A percentile compares a stretch with the other conserved stretches of the same genome.
Conservation (phyloP, 345 rosid genomes). For the Luvunga scandens region DNA sequence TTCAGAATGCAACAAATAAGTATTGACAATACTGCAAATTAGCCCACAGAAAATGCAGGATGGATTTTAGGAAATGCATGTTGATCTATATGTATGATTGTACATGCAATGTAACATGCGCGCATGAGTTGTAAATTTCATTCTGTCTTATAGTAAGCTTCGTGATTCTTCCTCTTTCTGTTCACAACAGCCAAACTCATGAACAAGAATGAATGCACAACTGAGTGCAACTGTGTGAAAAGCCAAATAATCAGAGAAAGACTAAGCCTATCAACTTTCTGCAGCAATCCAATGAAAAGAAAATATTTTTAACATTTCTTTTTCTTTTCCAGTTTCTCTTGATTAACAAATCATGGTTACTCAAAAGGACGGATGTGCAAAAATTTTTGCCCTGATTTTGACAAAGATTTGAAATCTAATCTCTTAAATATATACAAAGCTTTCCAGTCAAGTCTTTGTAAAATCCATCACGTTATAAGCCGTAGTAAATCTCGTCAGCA, state of each 20-base stretch:
- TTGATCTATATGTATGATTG: not conserved
- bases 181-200: not conserved
- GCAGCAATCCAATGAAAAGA: not conserved
- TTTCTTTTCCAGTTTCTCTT: not conserved
- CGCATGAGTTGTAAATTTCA: not conserved
- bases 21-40: not conserved
- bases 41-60: not conserved
- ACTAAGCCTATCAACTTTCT: not conserved
- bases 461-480: not conserved
- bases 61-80: not conserved
- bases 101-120: not conserved
- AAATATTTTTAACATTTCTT: not conserved
- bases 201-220: not conserved
- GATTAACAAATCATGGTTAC: not conserved
- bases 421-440: not conserved
- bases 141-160: not conserved
- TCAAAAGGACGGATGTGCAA: not conserved
- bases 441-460: not conserved
- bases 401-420: not conserved
- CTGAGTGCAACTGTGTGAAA: too few relatives aligned
- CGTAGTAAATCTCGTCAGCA: not conserved
- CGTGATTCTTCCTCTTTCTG: not conserved
- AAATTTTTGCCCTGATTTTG: not conserved
- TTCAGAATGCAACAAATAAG: not conserved
- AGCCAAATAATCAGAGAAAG: not conserved